Conservation (phyloP, 345 rosid species). For the Laguncularia racemosa region DNA sequence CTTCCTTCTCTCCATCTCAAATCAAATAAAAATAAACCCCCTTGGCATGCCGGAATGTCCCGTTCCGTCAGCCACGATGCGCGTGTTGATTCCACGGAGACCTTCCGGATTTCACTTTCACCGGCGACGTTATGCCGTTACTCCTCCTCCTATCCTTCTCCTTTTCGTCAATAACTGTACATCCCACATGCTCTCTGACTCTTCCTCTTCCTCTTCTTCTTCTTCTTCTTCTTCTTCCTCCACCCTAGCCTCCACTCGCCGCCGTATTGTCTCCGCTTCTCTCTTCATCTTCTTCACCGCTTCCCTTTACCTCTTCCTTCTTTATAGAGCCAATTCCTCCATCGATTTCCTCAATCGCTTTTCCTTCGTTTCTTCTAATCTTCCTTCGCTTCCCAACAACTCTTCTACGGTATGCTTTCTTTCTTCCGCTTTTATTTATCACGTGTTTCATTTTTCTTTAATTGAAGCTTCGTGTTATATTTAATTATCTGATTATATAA, state of each 20-base stretch:
- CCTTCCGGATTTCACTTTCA: neutral
- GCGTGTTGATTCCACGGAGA: conserved; percentile 6
- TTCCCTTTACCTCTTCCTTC: conserved; percentile 10
- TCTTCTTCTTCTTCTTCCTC: neutral
- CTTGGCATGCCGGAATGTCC: too few relatives aligned
- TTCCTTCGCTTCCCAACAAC: neutral
- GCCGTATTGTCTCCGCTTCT: conserved; percentile 3
- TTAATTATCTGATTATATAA: too few relatives aligned
- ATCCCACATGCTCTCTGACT: conserved; percentile 10
- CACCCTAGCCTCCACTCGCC: neutral
- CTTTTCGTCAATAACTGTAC: conserved; percentile 6
- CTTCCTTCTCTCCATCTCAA: too few relatives aligned
- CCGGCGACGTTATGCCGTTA: neutral
- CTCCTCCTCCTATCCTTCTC: conserved; percentile 6
- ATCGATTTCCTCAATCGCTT: neutral
- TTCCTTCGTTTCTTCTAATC: neutral
- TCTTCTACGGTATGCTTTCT: neutral
- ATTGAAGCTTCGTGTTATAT: neutral
- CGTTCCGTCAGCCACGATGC: too few relatives aligned
- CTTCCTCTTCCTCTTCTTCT: neutral
- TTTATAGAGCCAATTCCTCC: conserved; percentile 1
- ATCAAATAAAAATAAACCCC: too few relatives aligned
- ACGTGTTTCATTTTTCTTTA: neutral
- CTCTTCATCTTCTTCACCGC: conserved; percentile 12
- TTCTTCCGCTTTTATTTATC: conserved; percentile 3